phyloP scores from a whole-genome alignment of 148 eudicot genomes.

The Nyssa sinensis region DNA sequence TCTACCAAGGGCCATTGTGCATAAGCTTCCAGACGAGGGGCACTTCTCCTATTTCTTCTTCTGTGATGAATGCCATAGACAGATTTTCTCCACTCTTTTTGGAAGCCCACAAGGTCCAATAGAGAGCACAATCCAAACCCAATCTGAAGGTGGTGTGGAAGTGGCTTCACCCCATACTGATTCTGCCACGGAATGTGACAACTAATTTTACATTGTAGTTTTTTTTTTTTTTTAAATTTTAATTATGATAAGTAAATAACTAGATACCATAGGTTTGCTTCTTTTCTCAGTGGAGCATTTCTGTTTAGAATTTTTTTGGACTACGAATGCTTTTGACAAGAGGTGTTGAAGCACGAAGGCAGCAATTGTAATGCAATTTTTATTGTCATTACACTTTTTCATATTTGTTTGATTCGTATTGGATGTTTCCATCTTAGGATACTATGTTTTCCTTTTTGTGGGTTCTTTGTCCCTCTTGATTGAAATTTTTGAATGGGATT shows the following conservation, averaged over 20 bases:
- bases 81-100: constrained; percentile 65
- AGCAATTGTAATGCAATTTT: neutral
- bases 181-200: neutral
- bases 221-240: too few species aligned
- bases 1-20: constrained; percentile 58
- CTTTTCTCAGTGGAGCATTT: constrained; percentile 12
- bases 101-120: constrained; percentile 75
- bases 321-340: neutral
- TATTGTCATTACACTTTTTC: too few species aligned
- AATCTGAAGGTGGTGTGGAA: constrained; percentile 12
- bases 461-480: too few species aligned
- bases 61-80: constrained; percentile 75
- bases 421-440: too few species aligned
- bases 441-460: too few species aligned
- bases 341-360: constrained; percentile 7
- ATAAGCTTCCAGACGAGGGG: constrained; percentile 68
- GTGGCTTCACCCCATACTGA: neutral
- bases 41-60: constrained; percentile 85
- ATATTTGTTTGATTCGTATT: too few species aligned
- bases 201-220: neutral
- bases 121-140: constrained; percentile 22
- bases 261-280: constrained; percentile 16
- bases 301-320: neutral
- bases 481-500: too few species aligned
- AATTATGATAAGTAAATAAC: constrained; percentile 6